Percentiles rank a stretch among this genome's conserved stretches.
phyloP scores from a whole-genome alignment of 352 stramenopile genomes.

The Globisporangium middletonii region DNA sequence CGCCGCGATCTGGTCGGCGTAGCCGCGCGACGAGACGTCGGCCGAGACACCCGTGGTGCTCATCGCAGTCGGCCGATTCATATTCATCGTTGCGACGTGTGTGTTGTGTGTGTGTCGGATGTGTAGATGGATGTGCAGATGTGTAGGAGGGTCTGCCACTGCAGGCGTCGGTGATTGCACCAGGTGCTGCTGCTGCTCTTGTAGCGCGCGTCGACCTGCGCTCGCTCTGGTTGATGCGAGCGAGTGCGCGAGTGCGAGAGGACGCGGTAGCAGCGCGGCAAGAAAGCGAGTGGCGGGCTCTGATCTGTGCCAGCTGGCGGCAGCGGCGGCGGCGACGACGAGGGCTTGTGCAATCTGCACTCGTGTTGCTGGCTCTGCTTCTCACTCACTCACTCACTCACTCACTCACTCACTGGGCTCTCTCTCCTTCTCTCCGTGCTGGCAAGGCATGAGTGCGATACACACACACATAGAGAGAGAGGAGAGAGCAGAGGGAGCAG shows the following conservation, averaged over 20 bases:
- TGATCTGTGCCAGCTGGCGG: no score
- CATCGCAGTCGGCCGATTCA: constrained; percentile 14
- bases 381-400: no score
- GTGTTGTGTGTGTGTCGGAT: neutral
- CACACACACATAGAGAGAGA: no score
- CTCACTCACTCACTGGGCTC: no score
- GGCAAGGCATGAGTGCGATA: no score
- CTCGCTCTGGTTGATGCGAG: neutral
- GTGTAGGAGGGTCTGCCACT: neutral
- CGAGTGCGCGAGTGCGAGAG: neutral
- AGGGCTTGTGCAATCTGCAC: no score
- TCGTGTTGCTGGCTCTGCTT: no score
- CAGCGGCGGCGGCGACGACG: neutral
- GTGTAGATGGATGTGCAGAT: neutral
- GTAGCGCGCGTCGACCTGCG: neutral
- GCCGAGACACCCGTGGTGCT: constrained; percentile 21
- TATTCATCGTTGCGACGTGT: constrained; percentile 8
- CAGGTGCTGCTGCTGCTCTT: neutral
- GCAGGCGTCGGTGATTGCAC: neutral
- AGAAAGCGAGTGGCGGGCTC: neutral
- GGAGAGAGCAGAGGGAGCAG: no score
- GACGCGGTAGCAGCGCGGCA: neutral
- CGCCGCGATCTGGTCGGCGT: constrained; percentile 48
- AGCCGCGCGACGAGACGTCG: constrained; percentile 28
- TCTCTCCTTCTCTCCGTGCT: no score